phyloP scores from a whole-genome alignment of 306 rosid genomes.

The Notholithocarpus densiflorus region DNA sequence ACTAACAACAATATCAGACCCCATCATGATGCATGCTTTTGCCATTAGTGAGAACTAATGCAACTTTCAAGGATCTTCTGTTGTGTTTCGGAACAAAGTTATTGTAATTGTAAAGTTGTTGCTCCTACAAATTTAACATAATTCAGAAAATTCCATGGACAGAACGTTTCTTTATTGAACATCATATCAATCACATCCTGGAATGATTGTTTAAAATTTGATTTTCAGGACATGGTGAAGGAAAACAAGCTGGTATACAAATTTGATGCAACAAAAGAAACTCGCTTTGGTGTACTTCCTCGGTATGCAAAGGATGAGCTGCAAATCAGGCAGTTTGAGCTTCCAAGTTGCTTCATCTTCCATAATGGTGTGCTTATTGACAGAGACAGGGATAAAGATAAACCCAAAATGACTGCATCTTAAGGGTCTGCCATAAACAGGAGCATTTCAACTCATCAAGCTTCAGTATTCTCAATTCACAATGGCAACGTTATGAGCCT shows the following conservation, averaged over 20 bases:
- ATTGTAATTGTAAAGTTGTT: conserved; percentile 12
- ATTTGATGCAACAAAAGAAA: conserved; percentile 73
- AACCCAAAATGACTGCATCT: too few relatives aligned
- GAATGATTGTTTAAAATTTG: conserved; percentile 12
- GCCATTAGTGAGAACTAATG: conserved; percentile 88
- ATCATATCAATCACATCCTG: conserved; percentile 4
- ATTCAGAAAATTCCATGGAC: background rate
- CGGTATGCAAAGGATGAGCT: conserved; percentile 78
- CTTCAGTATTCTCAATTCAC: too few relatives aligned
- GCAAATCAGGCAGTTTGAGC: conserved; percentile 85
- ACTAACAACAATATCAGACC: conserved; percentile 74
- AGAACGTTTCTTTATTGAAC: background rate
- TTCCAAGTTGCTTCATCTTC: conserved; percentile 90
- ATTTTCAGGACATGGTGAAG: conserved; percentile 91
- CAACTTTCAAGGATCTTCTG: conserved; percentile 87
- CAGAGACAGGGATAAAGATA: too few relatives aligned
- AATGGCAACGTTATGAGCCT: too few relatives aligned
- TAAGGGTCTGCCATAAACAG: too few relatives aligned
- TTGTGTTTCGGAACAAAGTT: conserved; percentile 80
- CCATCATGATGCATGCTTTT: conserved; percentile 92
- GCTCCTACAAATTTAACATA: conserved; percentile 2
- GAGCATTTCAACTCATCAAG: too few relatives aligned
- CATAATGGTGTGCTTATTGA: conserved; percentile 62
- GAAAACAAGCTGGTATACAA: conserved; percentile 63
- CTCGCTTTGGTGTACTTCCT: conserved; percentile 87